A percentile compares a stretch with the other conserved stretches of the same genome.
These are phyloP conservation scores for Phytopythium oedochilum DNA, from an alignment of 352 stramenopile genomes.

Conservation along the genomic window DNA sequence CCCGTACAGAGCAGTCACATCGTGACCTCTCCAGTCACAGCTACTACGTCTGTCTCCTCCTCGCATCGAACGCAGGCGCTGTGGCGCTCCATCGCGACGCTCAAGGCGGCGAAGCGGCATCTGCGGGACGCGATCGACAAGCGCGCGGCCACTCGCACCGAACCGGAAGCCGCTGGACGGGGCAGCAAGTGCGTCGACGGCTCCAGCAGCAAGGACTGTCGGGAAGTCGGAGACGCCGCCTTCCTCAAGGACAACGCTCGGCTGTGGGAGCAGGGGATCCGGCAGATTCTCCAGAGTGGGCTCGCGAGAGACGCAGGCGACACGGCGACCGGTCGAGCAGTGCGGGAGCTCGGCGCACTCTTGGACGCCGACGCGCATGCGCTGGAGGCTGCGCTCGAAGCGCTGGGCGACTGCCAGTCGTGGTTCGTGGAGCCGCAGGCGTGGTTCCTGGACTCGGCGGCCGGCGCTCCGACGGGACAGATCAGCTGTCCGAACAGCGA, in stretches of 20 bases:
- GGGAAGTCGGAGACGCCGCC: slow-evolving; percentile 6
- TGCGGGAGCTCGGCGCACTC: slow-evolving; percentile 19
- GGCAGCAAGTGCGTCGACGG: not conserved
- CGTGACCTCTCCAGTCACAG: slow-evolving; percentile 1
- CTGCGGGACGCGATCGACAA: slow-evolving; percentile 22
- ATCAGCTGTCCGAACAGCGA: slow-evolving; percentile 38
- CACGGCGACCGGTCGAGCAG: not conserved
- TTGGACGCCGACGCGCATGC: slow-evolving; percentile 28
- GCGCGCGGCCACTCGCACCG: not conserved
- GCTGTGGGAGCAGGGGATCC: slow-evolving; percentile 31
- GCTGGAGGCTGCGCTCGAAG: slow-evolving; percentile 14
- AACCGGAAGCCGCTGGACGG: not conserved
- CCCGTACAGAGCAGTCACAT: slow-evolving; percentile 10
- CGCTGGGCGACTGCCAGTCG: slow-evolving; percentile 23
- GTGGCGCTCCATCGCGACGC: slow-evolving; percentile 35
- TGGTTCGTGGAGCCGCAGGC: slow-evolving; percentile 48
- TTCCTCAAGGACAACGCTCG: slow-evolving; percentile 31
- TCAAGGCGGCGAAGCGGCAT: slow-evolving; percentile 27
- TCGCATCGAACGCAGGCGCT: slow-evolving; percentile 12
- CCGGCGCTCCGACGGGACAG: slow-evolving; percentile 12
- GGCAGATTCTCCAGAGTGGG: slow-evolving; percentile 15
- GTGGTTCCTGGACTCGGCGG: slow-evolving; percentile 33
- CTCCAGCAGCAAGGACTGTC: slow-evolving; percentile 1
- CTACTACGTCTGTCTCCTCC: slow-evolving; percentile 4
- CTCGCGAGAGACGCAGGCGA: slow-evolving; percentile 7